phyloP scores from a whole-genome alignment of 352 stramenopile species.

The Pythium rishiriense region DNA sequence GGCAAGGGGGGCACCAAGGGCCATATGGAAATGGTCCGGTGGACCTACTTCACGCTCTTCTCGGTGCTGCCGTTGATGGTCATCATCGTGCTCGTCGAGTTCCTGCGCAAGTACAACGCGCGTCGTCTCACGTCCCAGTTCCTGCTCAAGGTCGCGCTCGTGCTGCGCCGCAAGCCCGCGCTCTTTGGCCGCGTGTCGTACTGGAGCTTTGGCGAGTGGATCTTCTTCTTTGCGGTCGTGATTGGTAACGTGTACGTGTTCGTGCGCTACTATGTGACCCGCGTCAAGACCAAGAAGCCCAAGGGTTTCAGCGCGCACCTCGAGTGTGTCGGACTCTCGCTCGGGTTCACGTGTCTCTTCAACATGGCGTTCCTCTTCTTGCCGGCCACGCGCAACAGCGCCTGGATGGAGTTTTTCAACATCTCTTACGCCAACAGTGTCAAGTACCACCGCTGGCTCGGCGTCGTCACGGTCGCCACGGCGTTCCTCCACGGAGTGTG shows the following conservation, averaged over 20 bases:
- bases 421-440: slow-evolving; percentile 49
- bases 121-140: slow-evolving; percentile 37
- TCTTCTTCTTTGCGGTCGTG: slow-evolving; percentile 36
- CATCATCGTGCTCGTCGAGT: slow-evolving; percentile 41
- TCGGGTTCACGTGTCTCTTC: slow-evolving; percentile 39
- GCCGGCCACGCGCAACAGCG: slow-evolving; percentile 35
- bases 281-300: slow-evolving; percentile 11
- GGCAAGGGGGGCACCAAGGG: slow-evolving; percentile 17
- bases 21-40: slow-evolving; percentile 49
- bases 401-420: slow-evolving; percentile 50
- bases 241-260: slow-evolving; percentile 28
- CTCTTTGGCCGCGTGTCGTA: slow-evolving; percentile 31
- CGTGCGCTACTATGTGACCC: slow-evolving; percentile 16
- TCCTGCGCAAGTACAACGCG: slow-evolving; percentile 38
- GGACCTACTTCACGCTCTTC: slow-evolving; percentile 56
- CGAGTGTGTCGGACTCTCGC: slow-evolving; percentile 18
- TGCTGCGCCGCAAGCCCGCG: slow-evolving; percentile 46
- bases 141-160: slow-evolving; percentile 30
- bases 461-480: slow-evolving; percentile 30
- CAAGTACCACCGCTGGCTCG: slow-evolving; percentile 51
- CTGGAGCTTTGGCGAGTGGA: slow-evolving; percentile 41
- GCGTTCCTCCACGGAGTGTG: slow-evolving; percentile 22
- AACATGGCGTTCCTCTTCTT: slow-evolving; percentile 50
- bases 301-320: slow-evolving; percentile 26
- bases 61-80: slow-evolving; percentile 39